Base-by-base conservation (phyloP, 1,284 basidiomycete genomes). In the Inonotus hispidus region DNA sequence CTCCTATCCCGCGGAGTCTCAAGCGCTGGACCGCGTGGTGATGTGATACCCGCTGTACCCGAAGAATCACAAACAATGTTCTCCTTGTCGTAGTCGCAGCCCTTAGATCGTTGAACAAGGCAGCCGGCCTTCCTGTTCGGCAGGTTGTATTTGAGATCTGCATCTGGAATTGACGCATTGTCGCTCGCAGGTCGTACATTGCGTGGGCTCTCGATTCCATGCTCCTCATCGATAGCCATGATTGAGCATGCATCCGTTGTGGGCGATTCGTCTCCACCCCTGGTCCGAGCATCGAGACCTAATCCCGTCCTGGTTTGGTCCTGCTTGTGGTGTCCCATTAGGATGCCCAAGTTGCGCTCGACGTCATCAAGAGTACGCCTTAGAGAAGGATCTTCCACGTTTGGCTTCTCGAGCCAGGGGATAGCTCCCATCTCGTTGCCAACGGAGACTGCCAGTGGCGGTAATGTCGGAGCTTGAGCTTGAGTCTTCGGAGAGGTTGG, bases 281-380 rank as follows among this genome's bases (percentile, higher is more conserved):
- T 39, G 25, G n/a, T 16, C 27, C 14, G 21, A 11, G 37, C 49
- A 49, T 41, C 53, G 32, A 62, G 35, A 19, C 56, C 59, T n/a
- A 59, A 35, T 38, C 52, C 56, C 19, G 32, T 37, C 25, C 57
- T 43, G 32, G 14, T n/a, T 43, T 52, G 45, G 29, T 19, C 37
- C 38, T 52, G 55, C 29, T 52, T 41, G 19, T 39, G 45, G 16
- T 45, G 39, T 21, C 56, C 55, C 53, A 74, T 74, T 11, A 75
- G 67, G 11, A 76, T 68, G 64, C 80, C 79, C 55, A 77, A 73
- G 56, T 74, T 75, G 56, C 74, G 72, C 2, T 79, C 74, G 57
- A 78, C 73, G 21, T 78, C 77, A 59, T 82, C 77, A 46, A 78
- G 71, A 16, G 75, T 76, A 43, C 71, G 70, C 66, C 77, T 78